Conservation (phyloP, 495 filamentous ascomycete species). For the Massariosphaeria phaeospora region DNA sequence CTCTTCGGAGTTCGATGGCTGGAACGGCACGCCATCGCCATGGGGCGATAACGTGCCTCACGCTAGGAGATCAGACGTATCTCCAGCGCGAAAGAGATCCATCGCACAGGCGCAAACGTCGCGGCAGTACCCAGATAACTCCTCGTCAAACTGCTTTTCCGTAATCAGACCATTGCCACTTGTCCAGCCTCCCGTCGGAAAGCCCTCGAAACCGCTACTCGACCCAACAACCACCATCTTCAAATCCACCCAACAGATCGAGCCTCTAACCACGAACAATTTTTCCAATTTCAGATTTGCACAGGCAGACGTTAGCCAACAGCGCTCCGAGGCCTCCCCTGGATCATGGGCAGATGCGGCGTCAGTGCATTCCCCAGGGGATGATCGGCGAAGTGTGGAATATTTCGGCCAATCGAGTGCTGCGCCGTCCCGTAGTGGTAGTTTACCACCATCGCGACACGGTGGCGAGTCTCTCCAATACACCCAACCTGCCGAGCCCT, state of each 20-base stretch:
- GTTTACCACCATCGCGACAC: conserved; percentile 43
- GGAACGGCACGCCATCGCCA: conserved; percentile 47
- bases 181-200: conserved; percentile 16
- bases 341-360: conserved; percentile 29
- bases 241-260: conserved; percentile 11
- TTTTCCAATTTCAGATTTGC: conserved; percentile 21
- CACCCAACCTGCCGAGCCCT: conserved; percentile 14
- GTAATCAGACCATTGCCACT: conserved; percentile 3
- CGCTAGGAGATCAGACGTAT: conserved; percentile 47
- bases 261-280: conserved; percentile 15
- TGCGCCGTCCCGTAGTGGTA: conserved; percentile 40
- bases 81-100: conserved; percentile 47
- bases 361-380: conserved; percentile 36
- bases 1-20: conserved; percentile 60
- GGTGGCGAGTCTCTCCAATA: conserved; percentile 34
- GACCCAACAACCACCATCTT: conserved; percentile 28
- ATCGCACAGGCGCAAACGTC: conserved; percentile 40
- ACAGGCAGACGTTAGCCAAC: conserved; percentile 7
- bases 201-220: conserved; percentile 24
- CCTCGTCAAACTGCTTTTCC: conserved; percentile 16
- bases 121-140: conserved; percentile 24
- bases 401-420: conserved; percentile 37
- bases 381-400: conserved; percentile 35
- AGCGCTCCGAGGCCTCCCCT: conserved; percentile 11
- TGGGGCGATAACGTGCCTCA: conserved; percentile 54